These are phyloP conservation scores for Millerago galiae DNA, from an alignment of 805 yeast genomes.

Conservation along the genomic window DNA sequence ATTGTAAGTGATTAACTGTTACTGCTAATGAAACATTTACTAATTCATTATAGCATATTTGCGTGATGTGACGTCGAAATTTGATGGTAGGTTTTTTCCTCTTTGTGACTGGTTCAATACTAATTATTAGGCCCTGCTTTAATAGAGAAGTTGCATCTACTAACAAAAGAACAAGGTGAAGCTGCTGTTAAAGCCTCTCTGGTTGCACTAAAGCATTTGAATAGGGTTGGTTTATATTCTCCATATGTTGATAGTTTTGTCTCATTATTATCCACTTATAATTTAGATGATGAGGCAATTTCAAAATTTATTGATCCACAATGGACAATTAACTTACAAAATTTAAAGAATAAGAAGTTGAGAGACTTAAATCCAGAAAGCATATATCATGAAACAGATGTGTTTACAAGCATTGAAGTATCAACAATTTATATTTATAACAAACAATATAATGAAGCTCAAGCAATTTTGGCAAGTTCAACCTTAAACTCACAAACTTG, in stretches of 20 bases:
- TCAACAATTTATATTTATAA: conserved; percentile 14
- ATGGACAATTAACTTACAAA: conserved; percentile 5
- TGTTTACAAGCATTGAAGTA: conserved; percentile 11
- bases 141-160: conserved; percentile 15
- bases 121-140: conserved; percentile 14
- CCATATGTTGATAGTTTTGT: conserved; percentile 15
- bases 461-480: conserved; percentile 13
- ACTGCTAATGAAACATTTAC: background rate
- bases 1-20: background rate
- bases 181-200: conserved; percentile 11
- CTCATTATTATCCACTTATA: conserved; percentile 2
- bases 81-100: conserved; percentile 3
- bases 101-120: background rate
- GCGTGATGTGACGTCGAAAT: conserved; percentile 2
- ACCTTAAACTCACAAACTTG: conserved; percentile 13
- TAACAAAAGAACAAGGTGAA: conserved; percentile 5
- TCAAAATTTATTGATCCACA: conserved; percentile 5
- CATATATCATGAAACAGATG: conserved; percentile 21
- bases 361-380: conserved; percentile 13
- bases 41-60: conserved; percentile 1
- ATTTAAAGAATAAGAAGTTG: conserved; percentile 5
- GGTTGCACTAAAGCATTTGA: conserved; percentile 15
- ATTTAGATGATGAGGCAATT: background rate
- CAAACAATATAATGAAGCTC: conserved; percentile 19
- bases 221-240: conserved; percentile 10